A percentile compares a stretch with the other conserved stretches of the same genome.
These are phyloP conservation scores for Nepenthes alata DNA, from an alignment of 179 eudicot species.

Conservation along the genomic window DNA sequence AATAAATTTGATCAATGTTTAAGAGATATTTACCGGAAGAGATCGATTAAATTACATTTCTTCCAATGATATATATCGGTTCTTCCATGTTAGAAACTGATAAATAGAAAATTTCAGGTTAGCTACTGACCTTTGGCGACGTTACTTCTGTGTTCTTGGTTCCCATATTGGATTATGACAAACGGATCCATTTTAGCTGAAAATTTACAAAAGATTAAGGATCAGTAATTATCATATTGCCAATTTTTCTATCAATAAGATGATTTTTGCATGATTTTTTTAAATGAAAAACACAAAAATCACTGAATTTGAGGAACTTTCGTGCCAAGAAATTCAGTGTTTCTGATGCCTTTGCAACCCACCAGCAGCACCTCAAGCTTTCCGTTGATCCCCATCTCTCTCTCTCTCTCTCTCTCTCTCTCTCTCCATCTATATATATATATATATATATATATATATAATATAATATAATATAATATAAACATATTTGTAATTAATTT, in stretches of 20 bases:
- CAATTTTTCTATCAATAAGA: background rate
- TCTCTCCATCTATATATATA: too few species aligned
- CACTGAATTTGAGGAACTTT: background rate
- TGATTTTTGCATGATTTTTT: background rate
- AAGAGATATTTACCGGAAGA: too few species aligned
- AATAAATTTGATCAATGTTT: too few species aligned
- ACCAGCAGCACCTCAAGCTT: conserved; percentile 15
- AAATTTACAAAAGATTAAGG: conserved; percentile 4
- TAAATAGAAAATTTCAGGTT: background rate
- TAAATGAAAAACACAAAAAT: background rate
- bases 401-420: too few species aligned
- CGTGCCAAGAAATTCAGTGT: conserved; percentile 8
- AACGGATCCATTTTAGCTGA: conserved; percentile 13
- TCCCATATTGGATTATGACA: conserved; percentile 14
- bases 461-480: too few species aligned
- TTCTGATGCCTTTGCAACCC: conserved; percentile 10
- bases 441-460: too few species aligned
- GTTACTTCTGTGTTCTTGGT: conserved; percentile 14
- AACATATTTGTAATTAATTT: too few species aligned
- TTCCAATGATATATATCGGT: too few species aligned
- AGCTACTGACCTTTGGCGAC: conserved; percentile 15
- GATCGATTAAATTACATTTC: too few species aligned
- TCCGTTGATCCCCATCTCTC: background rate
- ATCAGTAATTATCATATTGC: conserved; percentile 6
- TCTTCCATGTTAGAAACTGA: too few species aligned